A percentile compares a stretch with the other conserved stretches of the same genome.
These are phyloP conservation scores for Penicillium sp. DNA, from an alignment of 2,329 filamentous ascomycete species.

Conservation along the genomic window DNA sequence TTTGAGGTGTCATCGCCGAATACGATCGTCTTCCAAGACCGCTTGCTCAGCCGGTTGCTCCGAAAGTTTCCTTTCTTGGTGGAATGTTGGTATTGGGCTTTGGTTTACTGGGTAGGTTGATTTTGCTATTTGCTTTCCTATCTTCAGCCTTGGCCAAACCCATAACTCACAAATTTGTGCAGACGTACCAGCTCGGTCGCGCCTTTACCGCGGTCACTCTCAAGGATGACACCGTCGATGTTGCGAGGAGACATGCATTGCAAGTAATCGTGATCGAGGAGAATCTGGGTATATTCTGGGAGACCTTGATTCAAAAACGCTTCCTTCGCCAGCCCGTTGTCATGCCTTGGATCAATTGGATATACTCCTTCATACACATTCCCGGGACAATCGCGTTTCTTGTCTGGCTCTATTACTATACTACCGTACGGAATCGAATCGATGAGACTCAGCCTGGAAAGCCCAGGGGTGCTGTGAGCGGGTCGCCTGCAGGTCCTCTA, in stretches of 20 bases:
- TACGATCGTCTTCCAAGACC: conserved; percentile 59
- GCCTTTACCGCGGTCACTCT: conserved; percentile 70
- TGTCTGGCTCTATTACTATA: conserved; percentile 67
- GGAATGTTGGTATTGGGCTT: conserved; percentile 74
- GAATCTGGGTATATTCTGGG: conserved; percentile 63
- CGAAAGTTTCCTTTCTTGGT: conserved; percentile 69
- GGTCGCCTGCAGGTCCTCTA: conserved; percentile 50
- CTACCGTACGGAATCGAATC: conserved; percentile 59
- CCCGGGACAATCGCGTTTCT: conserved; percentile 72
- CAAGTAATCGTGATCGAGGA: conserved; percentile 68
- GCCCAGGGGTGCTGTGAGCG: conserved; percentile 35
- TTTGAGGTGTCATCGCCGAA: conserved; percentile 60
- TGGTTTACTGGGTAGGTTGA: conserved; percentile 71
- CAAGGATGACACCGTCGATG: conserved; percentile 65
- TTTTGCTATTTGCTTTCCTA: neutral
- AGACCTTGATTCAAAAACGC: conserved; percentile 60
- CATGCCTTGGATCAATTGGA: conserved; percentile 69
- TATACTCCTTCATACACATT: conserved; percentile 77
- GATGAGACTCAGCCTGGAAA: conserved; percentile 43
- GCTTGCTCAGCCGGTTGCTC: conserved; percentile 63
- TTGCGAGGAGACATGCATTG: conserved; percentile 67
- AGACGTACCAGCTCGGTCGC: conserved; percentile 74
- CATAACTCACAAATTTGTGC: conserved; percentile 11
- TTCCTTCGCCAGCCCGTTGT: conserved; percentile 56
- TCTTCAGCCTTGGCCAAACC: neutral